Conservation (phyloP, 352 stramenopile genomes). For the Phytophthora colocasiae region DNA sequence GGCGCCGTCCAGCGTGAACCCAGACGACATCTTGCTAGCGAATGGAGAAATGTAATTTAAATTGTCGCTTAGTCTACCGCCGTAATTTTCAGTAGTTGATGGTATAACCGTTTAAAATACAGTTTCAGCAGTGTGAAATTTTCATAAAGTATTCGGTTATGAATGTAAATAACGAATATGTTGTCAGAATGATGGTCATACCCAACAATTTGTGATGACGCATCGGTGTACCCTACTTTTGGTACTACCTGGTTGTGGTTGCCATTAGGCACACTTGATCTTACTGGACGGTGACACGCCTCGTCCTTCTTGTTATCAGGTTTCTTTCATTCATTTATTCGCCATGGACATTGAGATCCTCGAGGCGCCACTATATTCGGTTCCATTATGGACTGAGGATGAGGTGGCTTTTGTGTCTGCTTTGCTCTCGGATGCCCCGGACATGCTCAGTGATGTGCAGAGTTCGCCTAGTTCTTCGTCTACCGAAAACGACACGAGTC, state of each 20-base stretch:
- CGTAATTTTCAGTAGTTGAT: slow-evolving; percentile 2
- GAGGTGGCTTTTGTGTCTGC: slow-evolving; percentile 35
- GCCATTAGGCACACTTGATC: background rate
- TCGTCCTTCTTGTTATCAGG: slow-evolving; percentile 6
- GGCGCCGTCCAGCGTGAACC: slow-evolving; percentile 36
- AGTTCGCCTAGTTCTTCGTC: slow-evolving; percentile 7
- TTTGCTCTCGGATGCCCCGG: slow-evolving; percentile 30
- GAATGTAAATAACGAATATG: background rate
- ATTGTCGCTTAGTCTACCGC: background rate
- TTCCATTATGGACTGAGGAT: slow-evolving; percentile 30
- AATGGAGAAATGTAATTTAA: slow-evolving; percentile 19
- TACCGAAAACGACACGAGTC: slow-evolving; percentile 1
- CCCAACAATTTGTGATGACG: slow-evolving; percentile 20
- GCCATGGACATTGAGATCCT: slow-evolving; percentile 27
- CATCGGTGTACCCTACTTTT: slow-evolving; percentile 12
- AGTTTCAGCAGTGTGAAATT: background rate
- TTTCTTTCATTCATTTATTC: slow-evolving; percentile 3
- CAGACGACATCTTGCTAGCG: slow-evolving; percentile 12
- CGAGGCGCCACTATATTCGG: slow-evolving; percentile 16
- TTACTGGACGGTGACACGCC: background rate
- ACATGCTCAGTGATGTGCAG: slow-evolving; percentile 25
- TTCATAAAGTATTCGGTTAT: background rate
- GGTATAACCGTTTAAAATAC: background rate
- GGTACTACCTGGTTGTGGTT: slow-evolving; percentile 4
- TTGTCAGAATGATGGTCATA: slow-evolving; percentile 6